Conservation (phyloP, 2,329 filamentous ascomycete species). For the Colletotrichum liaoningense region DNA sequence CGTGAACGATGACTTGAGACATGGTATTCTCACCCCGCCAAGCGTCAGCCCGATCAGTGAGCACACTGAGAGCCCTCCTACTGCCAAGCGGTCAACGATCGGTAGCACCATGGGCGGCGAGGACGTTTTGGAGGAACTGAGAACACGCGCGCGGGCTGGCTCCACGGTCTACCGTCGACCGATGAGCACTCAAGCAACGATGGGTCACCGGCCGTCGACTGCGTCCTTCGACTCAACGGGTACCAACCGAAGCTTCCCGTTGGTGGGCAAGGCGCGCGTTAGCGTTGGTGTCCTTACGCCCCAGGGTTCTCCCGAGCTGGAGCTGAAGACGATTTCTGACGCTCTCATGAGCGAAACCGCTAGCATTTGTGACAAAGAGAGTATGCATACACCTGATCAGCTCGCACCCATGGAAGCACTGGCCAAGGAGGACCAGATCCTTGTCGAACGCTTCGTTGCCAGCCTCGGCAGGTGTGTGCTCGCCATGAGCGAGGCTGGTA, state of each 20-base stretch:
- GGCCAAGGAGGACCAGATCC: constrained; percentile 66
- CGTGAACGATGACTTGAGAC: constrained; percentile 19
- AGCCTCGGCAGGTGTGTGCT: constrained; percentile 71
- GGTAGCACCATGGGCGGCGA: constrained; percentile 43
- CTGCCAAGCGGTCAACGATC: constrained; percentile 37
- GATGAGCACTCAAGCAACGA: constrained; percentile 51
- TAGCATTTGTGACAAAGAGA: constrained; percentile 52
- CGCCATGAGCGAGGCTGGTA: constrained; percentile 65
- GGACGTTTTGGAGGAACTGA: constrained; percentile 35
- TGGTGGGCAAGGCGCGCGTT: constrained; percentile 64
- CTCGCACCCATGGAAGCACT: constrained; percentile 59
- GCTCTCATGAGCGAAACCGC: constrained; percentile 61
- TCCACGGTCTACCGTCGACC: constrained; percentile 56
- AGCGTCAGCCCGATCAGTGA: constrained; percentile 33
- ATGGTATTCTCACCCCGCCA: constrained; percentile 27
- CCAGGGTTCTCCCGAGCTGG: constrained; percentile 59
- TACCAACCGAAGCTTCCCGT: constrained; percentile 71
- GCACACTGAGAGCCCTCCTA: constrained; percentile 30
- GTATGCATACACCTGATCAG: constrained; percentile 43
- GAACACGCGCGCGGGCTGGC: constrained; percentile 38
- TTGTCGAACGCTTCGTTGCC: constrained; percentile 70
- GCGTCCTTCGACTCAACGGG: constrained; percentile 69
- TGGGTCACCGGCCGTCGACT: constrained; percentile 65
- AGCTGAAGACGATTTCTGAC: constrained; percentile 60
- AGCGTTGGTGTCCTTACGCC: constrained; percentile 60